Conservation (phyloP, 192 early-diverging fungal genomes). For the Backusella morwellensis region DNA sequence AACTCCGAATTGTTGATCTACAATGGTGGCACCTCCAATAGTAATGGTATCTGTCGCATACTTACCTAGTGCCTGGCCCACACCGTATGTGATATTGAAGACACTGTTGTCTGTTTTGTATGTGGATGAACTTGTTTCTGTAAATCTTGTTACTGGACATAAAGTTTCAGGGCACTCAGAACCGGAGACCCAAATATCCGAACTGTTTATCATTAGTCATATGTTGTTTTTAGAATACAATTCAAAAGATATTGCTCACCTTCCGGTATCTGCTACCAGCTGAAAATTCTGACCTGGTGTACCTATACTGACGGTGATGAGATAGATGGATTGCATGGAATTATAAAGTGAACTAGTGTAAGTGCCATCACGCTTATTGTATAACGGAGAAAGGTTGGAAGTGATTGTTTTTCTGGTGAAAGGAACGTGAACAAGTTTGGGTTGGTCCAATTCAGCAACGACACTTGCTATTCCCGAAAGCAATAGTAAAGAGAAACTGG, state of each 20-base stretch:
- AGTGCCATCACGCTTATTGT: not conserved
- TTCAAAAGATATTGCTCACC: not conserved
- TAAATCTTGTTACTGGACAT: conserved; percentile 24
- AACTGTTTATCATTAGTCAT: conserved; percentile 5
- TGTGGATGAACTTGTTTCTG: conserved; percentile 15
- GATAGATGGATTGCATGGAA: not conserved
- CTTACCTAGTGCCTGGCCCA: conserved; percentile 24
- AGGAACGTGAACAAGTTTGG: not conserved
- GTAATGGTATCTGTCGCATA: conserved; percentile 30
- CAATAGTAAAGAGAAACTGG: not conserved
- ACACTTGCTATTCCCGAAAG: not conserved
- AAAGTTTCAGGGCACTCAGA: conserved; percentile 10
- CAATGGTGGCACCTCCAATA: conserved; percentile 7
- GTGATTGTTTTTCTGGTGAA: not conserved
- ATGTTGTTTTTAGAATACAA: not conserved
- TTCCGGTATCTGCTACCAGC: conserved; percentile 14
- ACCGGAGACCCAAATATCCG: conserved; percentile 34
- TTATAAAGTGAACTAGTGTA: conserved; percentile 3
- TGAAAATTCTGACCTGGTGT: conserved; percentile 16
- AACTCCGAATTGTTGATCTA: conserved; percentile 30
- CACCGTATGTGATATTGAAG: conserved; percentile 29
- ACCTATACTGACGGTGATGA: not conserved
- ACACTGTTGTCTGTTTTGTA: conserved; percentile 9
- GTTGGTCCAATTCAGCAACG: not conserved
- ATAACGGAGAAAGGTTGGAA: not conserved